Evolutionary conservation across 164 flowering plant species (phyloP).

Genomic region (Chimonanthus salicifolius): DNA sequence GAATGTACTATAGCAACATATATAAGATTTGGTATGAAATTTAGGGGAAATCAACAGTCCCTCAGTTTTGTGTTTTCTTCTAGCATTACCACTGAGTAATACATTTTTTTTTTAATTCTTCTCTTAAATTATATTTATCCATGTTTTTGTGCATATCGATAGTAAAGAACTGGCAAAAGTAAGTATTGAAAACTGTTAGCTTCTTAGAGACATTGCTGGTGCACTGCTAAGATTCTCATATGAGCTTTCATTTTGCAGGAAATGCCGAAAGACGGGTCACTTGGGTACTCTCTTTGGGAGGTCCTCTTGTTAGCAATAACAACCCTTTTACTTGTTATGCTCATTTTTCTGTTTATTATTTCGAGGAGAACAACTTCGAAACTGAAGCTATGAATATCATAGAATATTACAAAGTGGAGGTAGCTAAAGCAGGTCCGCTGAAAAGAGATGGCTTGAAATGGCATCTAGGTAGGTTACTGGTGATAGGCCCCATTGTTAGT

Average conservation of each 20-base stretch:
- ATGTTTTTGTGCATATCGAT: too few relatives aligned
- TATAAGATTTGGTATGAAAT: too few relatives aligned
- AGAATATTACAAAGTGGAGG: neutral
- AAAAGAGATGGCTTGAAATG: neutral
- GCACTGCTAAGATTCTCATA: too few relatives aligned
- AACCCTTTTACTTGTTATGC: constrained; percentile 19
- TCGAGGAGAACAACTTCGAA: constrained; percentile 56
- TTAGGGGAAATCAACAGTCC: too few relatives aligned
- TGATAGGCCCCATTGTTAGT: neutral
- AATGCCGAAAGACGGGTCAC: constrained; percentile 7
- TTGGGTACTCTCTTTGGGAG: constrained; percentile 25
- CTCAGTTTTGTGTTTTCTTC: too few relatives aligned
- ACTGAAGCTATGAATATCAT: constrained; percentile 46
- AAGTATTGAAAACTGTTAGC: neutral
- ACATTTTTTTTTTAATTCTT: too few relatives aligned
- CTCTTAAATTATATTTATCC: too few relatives aligned
- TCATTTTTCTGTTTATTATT: constrained; percentile 40
- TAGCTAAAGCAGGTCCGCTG: neutral
- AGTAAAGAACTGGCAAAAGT: too few relatives aligned
- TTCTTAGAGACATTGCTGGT: neutral
- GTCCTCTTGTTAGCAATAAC: constrained; percentile 16
- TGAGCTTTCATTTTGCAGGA: constrained; percentile 18
- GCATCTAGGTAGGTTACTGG: neutral
- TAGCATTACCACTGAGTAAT: too few relatives aligned
- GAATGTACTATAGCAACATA: too few relatives aligned